Percentiles rank a stretch among this genome's conserved stretches.
These are phyloP conservation scores for Bjerkandera adusta DNA, from an alignment of 1,284 basidiomycete species.

Conservation along the genomic window DNA sequence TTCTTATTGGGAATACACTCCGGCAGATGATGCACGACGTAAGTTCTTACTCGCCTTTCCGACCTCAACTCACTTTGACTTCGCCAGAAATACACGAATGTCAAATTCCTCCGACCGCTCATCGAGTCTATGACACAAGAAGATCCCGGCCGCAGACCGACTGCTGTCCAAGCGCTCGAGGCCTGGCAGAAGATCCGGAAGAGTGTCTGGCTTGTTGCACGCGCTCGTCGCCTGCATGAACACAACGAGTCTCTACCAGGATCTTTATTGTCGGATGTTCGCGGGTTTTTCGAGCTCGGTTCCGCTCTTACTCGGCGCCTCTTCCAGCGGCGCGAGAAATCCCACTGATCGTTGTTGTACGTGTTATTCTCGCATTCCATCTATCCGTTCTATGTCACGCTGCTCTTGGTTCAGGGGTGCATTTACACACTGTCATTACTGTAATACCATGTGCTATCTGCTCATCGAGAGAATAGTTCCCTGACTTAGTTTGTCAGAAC, in stretches of 20 bases:
- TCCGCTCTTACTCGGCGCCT: no score
- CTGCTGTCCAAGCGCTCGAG: neutral
- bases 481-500: no score
- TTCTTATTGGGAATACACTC: conserved; percentile 25
- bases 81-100: conserved; percentile 13
- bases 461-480: no score
- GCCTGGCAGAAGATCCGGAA: neutral
- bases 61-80: neutral
- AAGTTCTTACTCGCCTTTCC: conserved; percentile 2
- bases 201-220: neutral
- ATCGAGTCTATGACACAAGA: conserved; percentile 2
- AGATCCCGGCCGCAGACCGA: neutral
- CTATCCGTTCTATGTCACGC: no score
- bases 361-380: no score
- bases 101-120: conserved; percentile 9
- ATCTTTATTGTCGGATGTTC: neutral
- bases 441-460: no score
- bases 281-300: neutral
- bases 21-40: conserved; percentile 22
- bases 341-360: no score
- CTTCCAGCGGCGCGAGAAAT: no score
- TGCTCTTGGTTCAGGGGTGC: no score
- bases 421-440: no score
- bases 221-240: neutral
- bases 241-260: neutral